A percentile compares a stretch with the other conserved stretches of the same genome.
phyloP scores from a whole-genome alignment of 2,329 filamentous ascomycete genomes.

The Talaromyces islandicus region DNA sequence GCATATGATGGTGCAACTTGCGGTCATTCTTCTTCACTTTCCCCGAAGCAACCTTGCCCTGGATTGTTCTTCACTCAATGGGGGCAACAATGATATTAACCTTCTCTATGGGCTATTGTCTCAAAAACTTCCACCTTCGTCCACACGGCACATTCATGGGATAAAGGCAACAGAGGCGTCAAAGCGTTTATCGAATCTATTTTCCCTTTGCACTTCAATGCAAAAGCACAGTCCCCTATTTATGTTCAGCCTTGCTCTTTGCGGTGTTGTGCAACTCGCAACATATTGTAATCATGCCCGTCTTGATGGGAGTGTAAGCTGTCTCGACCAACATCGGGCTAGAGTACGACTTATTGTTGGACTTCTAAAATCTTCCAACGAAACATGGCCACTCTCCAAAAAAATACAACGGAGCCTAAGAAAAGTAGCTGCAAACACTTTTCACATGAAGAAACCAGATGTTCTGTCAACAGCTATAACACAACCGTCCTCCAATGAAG shows the following conservation, averaged over 20 bases:
- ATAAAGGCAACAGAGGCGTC: constrained; percentile 13
- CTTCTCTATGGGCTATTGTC: constrained; percentile 45
- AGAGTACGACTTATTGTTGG: constrained; percentile 10
- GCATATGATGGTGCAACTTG: constrained; percentile 14
- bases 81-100: constrained; percentile 23
- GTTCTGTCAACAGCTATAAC: not conserved
- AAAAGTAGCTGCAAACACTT: not conserved
- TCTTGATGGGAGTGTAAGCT: constrained; percentile 2
- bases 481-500: not conserved
- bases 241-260: constrained; percentile 7
- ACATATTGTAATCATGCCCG: constrained; percentile 3
- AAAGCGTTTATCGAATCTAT: constrained; percentile 7
- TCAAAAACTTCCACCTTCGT: constrained; percentile 4
- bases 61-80: constrained; percentile 65
- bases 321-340: constrained; percentile 11
- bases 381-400: constrained; percentile 7
- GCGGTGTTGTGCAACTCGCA: constrained; percentile 10
- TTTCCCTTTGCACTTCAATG: constrained; percentile 7
- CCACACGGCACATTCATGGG: constrained; percentile 9
- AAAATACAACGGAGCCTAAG: constrained; percentile 2
- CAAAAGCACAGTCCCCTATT: constrained; percentile 9
- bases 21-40: constrained; percentile 5
- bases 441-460: not conserved
- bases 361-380: constrained; percentile 4
- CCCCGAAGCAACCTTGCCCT: constrained; percentile 18